These are phyloP conservation scores for Meyerozyma guilliermondii DNA, from an alignment of 1,139 yeast genomes.

Conservation along the genomic window DNA sequence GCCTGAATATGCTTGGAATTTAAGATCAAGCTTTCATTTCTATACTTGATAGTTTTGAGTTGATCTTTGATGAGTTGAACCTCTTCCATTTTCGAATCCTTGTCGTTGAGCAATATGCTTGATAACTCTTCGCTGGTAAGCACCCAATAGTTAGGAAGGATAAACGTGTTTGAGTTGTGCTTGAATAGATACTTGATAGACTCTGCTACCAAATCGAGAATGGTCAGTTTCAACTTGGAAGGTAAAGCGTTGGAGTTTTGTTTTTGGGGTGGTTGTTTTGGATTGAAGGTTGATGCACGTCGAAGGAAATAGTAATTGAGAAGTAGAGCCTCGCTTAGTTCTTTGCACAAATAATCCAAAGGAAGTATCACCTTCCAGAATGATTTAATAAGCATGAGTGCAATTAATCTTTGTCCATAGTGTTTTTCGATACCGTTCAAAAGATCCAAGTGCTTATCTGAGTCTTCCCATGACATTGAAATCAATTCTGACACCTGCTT, in stretches of 20 bases:
- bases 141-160: slow-evolving; percentile 75
- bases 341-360: slow-evolving; percentile 54
- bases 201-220: slow-evolving; percentile 24
- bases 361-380: slow-evolving; percentile 68
- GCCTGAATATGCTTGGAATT: slow-evolving; percentile 25
- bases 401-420: slow-evolving; percentile 32
- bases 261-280: slow-evolving; percentile 4
- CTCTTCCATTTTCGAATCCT: slow-evolving; percentile 27
- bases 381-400: slow-evolving; percentile 54
- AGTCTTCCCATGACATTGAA: slow-evolving; percentile 9
- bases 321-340: slow-evolving; percentile 51
- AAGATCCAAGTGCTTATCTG: slow-evolving; percentile 8
- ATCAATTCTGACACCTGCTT: slow-evolving; percentile 16
- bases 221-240: slow-evolving; percentile 15
- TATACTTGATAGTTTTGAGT: slow-evolving; percentile 54
- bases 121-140: slow-evolving; percentile 42
- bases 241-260: slow-evolving; percentile 6
- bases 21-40: slow-evolving; percentile 69
- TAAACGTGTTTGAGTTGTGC: slow-evolving; percentile 61
- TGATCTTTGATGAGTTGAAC: slow-evolving; percentile 34
- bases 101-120: slow-evolving; percentile 29
- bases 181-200: slow-evolving; percentile 48
- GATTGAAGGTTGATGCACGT: slow-evolving; percentile 12
- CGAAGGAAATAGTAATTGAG: slow-evolving; percentile 35
- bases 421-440: slow-evolving; percentile 21